These are phyloP conservation scores for Panicum miliaceum DNA, from an alignment of 176 grass and related monocot genomes.

Conservation along the genomic window DNA sequence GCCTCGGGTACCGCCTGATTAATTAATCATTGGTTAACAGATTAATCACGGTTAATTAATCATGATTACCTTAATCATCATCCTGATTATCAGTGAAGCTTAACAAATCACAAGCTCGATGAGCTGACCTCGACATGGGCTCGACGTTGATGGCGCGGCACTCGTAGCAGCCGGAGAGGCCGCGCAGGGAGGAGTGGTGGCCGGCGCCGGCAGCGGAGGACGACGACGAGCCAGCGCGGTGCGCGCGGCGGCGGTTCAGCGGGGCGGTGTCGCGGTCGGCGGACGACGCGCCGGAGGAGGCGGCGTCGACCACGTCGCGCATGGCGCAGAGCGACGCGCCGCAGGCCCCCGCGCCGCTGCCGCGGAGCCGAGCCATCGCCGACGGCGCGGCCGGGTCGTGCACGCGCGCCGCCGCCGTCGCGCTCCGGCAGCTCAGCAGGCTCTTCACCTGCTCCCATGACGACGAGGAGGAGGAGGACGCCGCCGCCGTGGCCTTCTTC, in stretches of 20 bases:
- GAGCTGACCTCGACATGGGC: conserved; percentile 59
- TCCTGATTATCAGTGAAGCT: background rate
- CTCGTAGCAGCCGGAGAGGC: conserved; percentile 84
- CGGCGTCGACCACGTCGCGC: conserved; percentile 69
- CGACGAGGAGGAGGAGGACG: background rate
- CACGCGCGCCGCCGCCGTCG: conserved; percentile 57
- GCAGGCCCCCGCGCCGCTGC: conserved; percentile 23
- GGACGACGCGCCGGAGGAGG: conserved; percentile 50
- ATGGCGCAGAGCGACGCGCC: conserved; percentile 70
- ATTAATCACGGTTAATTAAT: background rate
- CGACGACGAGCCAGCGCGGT: conserved; percentile 14
- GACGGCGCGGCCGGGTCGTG: conserved; percentile 57
- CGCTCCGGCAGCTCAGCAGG: conserved; percentile 78
- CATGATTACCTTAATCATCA: background rate
- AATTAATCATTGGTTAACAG: background rate
- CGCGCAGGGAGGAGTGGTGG: conserved; percentile 47
- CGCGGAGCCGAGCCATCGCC: conserved; percentile 38
- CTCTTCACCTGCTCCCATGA: conserved; percentile 89
- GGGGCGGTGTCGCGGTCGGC: conserved; percentile 45
- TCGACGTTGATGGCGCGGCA: conserved; percentile 86
- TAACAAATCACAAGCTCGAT: background rate
- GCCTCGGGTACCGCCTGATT: conserved; percentile 71
- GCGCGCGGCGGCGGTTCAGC: conserved; percentile 47
- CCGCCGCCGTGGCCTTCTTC: background rate
- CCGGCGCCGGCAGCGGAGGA: background rate